Evolutionary conservation across 1,284 basidiomycete species (phyloP), one percentile per base, ranked within the genome.

Genomic region (Wolfiporia cocos): DNA sequence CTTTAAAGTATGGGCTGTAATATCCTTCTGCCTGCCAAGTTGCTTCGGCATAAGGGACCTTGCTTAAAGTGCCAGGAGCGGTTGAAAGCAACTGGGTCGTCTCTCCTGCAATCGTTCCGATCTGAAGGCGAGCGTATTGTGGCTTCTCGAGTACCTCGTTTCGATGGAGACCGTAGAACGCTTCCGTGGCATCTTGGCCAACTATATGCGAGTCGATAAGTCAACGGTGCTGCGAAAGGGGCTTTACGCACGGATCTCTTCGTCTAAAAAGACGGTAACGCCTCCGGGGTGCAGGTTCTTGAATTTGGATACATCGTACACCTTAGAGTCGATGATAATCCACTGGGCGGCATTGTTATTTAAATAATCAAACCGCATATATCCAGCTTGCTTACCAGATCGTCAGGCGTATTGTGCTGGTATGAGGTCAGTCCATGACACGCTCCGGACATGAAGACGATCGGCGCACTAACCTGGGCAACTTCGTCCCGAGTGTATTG

Each of bases 171-270:
- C 83, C 78, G 54, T 85, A 93, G 67, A 93, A 93, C 1, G 76
- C 78, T 42, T 91, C 86, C 0, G 91, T 92, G 2, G 86, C 88
- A 60, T 94, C 90, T 61, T 88, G 74, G 2, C 87, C 88, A 46
- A 83, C 57, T 52, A 34, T 28, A 26, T 14, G 21, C 10, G 10
- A 33, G n/a, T 5, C n/a, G 14, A 2, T 28, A 20, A 15, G 12
- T 5, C 12, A 11, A 4, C 15, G 15, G 1, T 15, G 14, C 12
- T 19, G 7, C 5, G 20, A 18, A 3, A 12, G 22, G 29, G 19
- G 10, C 5, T 10, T 11, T 74, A 55, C 57, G 33, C 38, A 63
- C 63, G 82, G 37, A 92, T 75, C 50, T 89, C 84, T 23, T 72
- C 67, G 49, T 86, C 83, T 15, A 83, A 60, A 18, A 94, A 70